A percentile compares a stretch with the other conserved stretches of the same genome.
Evolutionary conservation across 2,329 filamentous ascomycete species (phyloP).

Genomic region (Fusarium poae): DNA sequence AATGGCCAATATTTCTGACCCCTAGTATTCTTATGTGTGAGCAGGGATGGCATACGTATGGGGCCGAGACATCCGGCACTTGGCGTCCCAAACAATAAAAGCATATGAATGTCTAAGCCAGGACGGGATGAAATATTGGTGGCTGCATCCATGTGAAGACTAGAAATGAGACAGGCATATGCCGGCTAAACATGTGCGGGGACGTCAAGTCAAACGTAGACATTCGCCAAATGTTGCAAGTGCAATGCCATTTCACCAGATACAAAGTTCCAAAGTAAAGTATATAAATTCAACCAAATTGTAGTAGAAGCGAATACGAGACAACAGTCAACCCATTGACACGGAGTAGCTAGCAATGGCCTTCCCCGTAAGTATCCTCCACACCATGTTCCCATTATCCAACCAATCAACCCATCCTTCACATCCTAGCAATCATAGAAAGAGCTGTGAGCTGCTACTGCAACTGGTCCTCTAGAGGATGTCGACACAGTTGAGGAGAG

Average conservation of each 20-base stretch:
- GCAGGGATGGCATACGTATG: background rate
- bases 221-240: background rate
- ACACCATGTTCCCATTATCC: background rate
- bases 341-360: conserved; percentile 11
- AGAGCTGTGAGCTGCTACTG: rapidly evolving
- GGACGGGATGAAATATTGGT: background rate
- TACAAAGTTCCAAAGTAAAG: background rate
- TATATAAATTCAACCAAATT: conserved; percentile 2
- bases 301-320: conserved; percentile 7
- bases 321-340: background rate
- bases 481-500: conserved; percentile 20
- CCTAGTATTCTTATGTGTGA: background rate
- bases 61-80: background rate
- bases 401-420: background rate
- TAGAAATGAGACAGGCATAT: background rate
- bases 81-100: background rate
- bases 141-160: background rate
- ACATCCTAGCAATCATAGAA: background rate
- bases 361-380: conserved; percentile 9
- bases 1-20: too few relatives aligned
- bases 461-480: background rate
- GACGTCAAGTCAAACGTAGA: background rate
- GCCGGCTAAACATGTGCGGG: background rate
- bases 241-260: background rate
- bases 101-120: background rate